Base-by-base conservation (phyloP, 306 rosid genomes). In the Quercus wislizeni region DNA sequence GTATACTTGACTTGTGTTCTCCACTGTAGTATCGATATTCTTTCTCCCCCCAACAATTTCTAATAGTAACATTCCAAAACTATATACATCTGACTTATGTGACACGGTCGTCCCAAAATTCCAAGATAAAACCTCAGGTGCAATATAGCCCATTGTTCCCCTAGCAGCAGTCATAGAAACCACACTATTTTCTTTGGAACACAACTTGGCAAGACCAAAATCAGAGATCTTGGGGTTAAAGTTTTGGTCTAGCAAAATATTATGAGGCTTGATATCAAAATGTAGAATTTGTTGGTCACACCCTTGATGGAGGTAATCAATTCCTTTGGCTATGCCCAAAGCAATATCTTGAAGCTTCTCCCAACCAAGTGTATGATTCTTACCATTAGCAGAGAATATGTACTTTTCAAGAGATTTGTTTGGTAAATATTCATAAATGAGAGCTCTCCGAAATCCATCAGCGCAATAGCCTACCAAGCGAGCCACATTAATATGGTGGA, bases 81-180 rank as follows among this genome's bases (percentile, higher is more conserved):
- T n/a, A n/a, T n/a, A n/a, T n/a, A n/a, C n/a, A n/a, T n/a, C n/a
- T n/a, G n/a, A n/a, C n/a, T n/a, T n/a, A n/a, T n/a, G n/a, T n/a
- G n/a, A n/a, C n/a, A n/a, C n/a, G n/a, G n/a, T n/a, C n/a, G n/a
- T n/a, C n/a, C n/a, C n/a, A n/a, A n/a, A n/a, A n/a, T n/a, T n/a
- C n/a, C n/a, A n/a, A n/a, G n/a, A n/a, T n/a, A n/a, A n/a, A n/a
- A n/a, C n/a, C n/a, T n/a, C n/a, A n/a, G n/a, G n/a, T n/a, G n/a
- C n/a, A n/a, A n/a, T n/a, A n/a, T 81, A 81, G 1, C 85, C 85
- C 61, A 81, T 31, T 5, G 84, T 79, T 72, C 86, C 86, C 76
- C 83, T 83, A 5, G 83, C 83, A 71, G 74, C 81, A 1, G 84
- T 79, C 69, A 76, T 23, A 35, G 80, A 69, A 23, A 80, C 84